phyloP scores from a whole-genome alignment of 2,329 filamentous ascomycete species.

The Alternaria rosae region DNA sequence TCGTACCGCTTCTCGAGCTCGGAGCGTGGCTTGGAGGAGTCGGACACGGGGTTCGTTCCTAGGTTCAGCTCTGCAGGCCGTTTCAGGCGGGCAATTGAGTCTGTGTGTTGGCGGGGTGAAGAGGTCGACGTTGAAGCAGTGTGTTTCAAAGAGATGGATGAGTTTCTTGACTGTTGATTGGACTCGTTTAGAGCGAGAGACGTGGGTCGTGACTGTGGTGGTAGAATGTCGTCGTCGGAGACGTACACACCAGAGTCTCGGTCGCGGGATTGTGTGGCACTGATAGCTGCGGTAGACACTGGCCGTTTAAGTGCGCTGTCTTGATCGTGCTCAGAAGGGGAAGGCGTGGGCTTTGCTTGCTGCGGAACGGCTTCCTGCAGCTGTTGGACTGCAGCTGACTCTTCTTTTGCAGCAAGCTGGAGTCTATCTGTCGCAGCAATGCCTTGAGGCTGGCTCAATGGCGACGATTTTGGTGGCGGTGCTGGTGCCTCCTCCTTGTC shows the following conservation, averaged over 20 bases:
- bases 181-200: constrained; percentile 23
- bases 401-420: neutral
- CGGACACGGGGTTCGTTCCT: constrained; percentile 10
- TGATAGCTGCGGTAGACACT: neutral
- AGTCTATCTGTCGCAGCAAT: neutral
- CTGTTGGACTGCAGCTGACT: neutral
- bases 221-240: constrained; percentile 23
- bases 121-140: constrained; percentile 8
- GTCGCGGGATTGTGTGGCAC: constrained; percentile 10
- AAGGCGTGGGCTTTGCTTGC: neutral
- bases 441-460: neutral
- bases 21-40: constrained; percentile 31
- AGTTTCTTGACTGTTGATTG: constrained; percentile 9
- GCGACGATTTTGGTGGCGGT: neutral
- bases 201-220: constrained; percentile 12
- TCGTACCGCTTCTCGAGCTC: constrained; percentile 44
- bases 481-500: neutral
- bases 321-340: neutral
- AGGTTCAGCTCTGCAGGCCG: constrained; percentile 43
- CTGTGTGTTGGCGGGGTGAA: constrained; percentile 19
- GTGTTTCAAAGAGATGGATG: constrained; percentile 20
- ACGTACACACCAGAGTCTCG: constrained; percentile 38
- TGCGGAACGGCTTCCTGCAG: neutral
- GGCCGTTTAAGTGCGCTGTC: neutral
- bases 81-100: constrained; percentile 25